Conservation (phyloP, 2,329 filamentous ascomycete genomes). For the Aureobasidium sp. region DNA sequence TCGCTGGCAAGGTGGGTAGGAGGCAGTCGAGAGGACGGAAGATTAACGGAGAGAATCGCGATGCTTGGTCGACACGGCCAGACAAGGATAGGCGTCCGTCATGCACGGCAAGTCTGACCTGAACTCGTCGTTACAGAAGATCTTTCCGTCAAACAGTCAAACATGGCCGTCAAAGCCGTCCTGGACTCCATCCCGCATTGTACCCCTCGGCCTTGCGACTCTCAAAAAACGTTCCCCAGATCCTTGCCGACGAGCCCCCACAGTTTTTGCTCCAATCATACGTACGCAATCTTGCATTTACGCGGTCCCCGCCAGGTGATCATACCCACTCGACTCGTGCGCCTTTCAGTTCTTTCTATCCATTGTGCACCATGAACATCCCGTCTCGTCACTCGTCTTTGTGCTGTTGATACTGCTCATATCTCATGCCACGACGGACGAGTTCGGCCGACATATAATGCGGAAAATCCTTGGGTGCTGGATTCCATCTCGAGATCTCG, state of each 20-base stretch:
- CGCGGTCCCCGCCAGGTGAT: background rate
- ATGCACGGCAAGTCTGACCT: background rate
- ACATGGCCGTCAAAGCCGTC: background rate
- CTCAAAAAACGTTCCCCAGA: slow-evolving; percentile 1
- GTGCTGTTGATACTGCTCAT: background rate
- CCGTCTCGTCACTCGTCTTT: background rate
- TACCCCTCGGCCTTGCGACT: background rate
- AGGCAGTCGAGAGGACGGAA: slow-evolving; percentile 7
- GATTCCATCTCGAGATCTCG: background rate
- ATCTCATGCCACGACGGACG: background rate
- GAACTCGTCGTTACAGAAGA: background rate
- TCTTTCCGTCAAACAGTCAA: background rate
- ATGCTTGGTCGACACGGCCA: background rate
- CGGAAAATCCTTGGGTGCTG: background rate
- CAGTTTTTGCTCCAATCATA: slow-evolving; percentile 12
- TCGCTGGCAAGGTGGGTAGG: background rate
- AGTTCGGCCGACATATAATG: background rate
- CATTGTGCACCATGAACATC: background rate
- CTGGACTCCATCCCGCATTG: slow-evolving; percentile 1
- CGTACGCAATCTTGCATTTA: slow-evolving; percentile 8
- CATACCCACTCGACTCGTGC: background rate
- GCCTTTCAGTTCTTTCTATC: background rate
- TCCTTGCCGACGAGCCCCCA: background rate
- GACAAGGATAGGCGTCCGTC: background rate
- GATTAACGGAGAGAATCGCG: slow-evolving; percentile 12